A percentile compares a stretch with the other conserved stretches of the same genome.
Conservation (phyloP, 371 early-diverging fungal species). For the Haplosporangium sp. region DNA sequence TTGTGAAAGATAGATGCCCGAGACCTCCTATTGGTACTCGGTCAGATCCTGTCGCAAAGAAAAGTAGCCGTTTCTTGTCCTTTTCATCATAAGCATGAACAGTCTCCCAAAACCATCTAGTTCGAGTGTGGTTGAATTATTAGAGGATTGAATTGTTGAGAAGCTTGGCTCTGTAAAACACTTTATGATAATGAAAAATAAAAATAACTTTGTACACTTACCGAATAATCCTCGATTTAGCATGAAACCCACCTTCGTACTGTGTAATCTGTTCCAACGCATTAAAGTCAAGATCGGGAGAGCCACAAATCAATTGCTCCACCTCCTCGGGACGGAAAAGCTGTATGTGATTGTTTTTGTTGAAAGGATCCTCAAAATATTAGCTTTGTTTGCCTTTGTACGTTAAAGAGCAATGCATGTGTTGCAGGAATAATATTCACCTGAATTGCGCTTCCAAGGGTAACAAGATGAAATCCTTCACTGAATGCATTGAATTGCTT, state of each 20-base stretch:
- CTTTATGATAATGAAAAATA: background rate
- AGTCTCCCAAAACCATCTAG: constrained; percentile 91
- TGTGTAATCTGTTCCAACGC: constrained; percentile 86
- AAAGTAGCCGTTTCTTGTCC: constrained; percentile 91
- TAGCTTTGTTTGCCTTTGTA: background rate
- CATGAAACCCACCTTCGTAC: constrained; percentile 89
- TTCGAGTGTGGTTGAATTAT: constrained; percentile 9
- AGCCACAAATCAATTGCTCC: constrained; percentile 95
- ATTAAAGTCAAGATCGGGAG: constrained; percentile 87
- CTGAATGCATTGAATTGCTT: constrained; percentile 89
- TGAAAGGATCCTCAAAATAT: too few species aligned
- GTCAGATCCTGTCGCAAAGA: constrained; percentile 98
- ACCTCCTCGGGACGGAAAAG: constrained; percentile 95
- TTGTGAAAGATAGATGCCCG: constrained; percentile 91
- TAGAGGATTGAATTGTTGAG: background rate
- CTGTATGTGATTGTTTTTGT: constrained; percentile 27
- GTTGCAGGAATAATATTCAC: constrained; percentile 35
- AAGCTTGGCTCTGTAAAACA: background rate
- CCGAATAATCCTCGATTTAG: constrained; percentile 73
- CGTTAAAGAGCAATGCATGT: background rate
- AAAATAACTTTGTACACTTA: constrained; percentile 27
- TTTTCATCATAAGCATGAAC: constrained; percentile 85
- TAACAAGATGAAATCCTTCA: constrained; percentile 91
- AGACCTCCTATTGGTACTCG: constrained; percentile 96
- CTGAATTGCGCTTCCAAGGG: constrained; percentile 84